Evolutionary conservation across 306 rosid species (phyloP).

Genomic region (Cicer pinnatifidum): DNA sequence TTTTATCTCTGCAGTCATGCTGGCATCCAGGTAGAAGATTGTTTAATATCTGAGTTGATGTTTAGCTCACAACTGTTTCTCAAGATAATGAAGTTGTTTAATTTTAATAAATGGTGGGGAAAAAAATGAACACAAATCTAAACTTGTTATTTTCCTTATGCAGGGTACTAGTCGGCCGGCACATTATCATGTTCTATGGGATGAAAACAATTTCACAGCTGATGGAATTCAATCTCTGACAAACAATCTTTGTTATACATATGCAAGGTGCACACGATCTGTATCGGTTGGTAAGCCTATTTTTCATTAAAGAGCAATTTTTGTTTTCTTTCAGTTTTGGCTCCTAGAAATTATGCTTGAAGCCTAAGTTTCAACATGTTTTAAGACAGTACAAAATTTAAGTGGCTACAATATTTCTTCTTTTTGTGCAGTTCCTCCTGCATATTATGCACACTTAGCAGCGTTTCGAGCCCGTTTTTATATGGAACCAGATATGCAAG

Average conservation of each 20-base stretch:
- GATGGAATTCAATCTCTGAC: conserved; percentile 85
- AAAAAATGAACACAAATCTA: conserved; percentile 10
- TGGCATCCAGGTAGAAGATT: conserved; percentile 74
- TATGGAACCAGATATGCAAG: conserved; percentile 84
- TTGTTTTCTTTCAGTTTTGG: background rate
- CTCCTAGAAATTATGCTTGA: background rate
- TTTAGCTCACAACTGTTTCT: background rate
- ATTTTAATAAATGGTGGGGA: background rate
- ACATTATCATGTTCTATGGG: conserved; percentile 96
- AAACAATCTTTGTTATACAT: conserved; percentile 92
- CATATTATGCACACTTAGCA: conserved; percentile 94
- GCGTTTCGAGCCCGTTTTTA: conserved; percentile 94
- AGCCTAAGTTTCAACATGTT: conserved; percentile 14
- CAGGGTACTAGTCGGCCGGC: conserved; percentile 99
- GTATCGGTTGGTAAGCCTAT: conserved; percentile 81
- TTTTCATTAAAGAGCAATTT: conserved; percentile 17
- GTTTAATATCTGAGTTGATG: background rate
- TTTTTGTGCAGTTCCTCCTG: conserved; percentile 79
- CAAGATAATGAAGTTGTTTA: background rate
- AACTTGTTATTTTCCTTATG: conserved; percentile 5
- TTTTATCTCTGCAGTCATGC: conserved; percentile 96
- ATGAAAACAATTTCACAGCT: conserved; percentile 89
- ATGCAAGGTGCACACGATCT: conserved; percentile 95
- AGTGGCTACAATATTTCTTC: conserved; percentile 4
- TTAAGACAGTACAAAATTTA: background rate